Conservation (phyloP, 495 filamentous ascomycete species). For the Articulospora tetracladia region DNA sequence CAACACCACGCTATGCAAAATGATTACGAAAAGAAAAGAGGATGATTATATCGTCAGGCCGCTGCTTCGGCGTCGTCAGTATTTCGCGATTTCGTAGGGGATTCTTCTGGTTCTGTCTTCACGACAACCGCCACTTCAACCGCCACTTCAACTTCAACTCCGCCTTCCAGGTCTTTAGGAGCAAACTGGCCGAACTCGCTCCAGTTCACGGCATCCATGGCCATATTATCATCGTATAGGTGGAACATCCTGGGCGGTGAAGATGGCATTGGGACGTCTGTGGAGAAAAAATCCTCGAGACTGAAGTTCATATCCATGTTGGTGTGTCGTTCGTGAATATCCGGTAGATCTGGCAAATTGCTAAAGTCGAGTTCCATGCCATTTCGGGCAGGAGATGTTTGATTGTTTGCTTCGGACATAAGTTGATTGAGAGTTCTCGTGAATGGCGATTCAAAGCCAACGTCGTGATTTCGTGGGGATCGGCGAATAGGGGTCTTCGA, state of each 20-base stretch:
- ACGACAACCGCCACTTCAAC: background rate
- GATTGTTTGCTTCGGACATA: conserved; percentile 49
- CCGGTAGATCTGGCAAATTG: conserved; percentile 14
- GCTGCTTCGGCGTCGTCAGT: background rate
- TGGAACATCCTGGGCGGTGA: conserved; percentile 33
- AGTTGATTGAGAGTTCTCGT: conserved; percentile 57
- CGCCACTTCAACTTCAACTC: background rate
- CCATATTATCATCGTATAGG: conserved; percentile 33
- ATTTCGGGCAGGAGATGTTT: conserved; percentile 19
- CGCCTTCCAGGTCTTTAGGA: background rate
- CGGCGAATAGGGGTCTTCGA: conserved; percentile 33
- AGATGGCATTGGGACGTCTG: conserved; percentile 44
- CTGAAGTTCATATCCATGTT: conserved; percentile 16
- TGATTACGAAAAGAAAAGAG: conserved; percentile 7
- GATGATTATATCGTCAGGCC: background rate
- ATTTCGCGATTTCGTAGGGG: background rate
- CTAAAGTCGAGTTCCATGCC: conserved; percentile 23
- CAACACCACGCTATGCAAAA: conserved; percentile 25
- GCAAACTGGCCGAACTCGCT: conserved; percentile 20
- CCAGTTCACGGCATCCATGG: conserved; percentile 20
- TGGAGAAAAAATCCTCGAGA: conserved; percentile 37
- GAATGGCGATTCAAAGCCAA: conserved; percentile 50
- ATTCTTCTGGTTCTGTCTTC: conserved; percentile 13
- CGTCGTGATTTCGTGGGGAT: conserved; percentile 32
- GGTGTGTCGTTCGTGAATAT: background rate